Base-by-base conservation (phyloP, 2,329 filamentous ascomycete genomes). In the Paraphaeosphaeria minitans region DNA sequence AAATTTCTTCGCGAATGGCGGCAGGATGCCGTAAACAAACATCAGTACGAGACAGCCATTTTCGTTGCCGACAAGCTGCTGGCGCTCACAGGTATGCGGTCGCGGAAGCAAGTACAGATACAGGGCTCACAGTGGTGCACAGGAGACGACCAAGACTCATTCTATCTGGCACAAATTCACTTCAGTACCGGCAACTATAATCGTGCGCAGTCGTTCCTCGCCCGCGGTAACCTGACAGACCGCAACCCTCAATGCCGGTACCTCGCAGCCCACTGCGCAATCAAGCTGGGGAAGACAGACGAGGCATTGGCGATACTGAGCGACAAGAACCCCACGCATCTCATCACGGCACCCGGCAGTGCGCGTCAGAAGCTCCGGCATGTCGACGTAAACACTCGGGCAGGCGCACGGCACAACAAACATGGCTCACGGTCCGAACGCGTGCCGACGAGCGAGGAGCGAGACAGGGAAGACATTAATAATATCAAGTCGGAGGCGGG, bases 131-230 rank as follows among this genome's bases (percentile, higher is more conserved):
- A 41, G 33, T 19, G 31, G 14, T 27, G 7, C 33, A 9, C 65
- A 97, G 95, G 93, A 72, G 91, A 94, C 75, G 93, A 97, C 71
- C 89, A 92, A 65, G 95, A 99, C 76, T 94, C 93, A 42, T 97
- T 97, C 74, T 97, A 93, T 90, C 89, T 99, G 45, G 95, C 95
- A n/a, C 94, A 98, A 79, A 92, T 97, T 39, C 94, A 99, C 78
- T 99, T 98, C 79, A 90, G 89, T 53, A 95, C 92, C 50, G 93
- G 92, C 69, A 97, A 98, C 81, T 97, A 96, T 77, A 95, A 90
- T 9, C 90, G 95, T 69, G 93, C 95, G 2, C 89, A 97, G 69
- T 86, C 91, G 24, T 91, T 97, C 65, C 87, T 99, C 61, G 87
- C 89, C 31, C 89, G 92, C 70, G 89, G 93, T 75, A 91, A 96